Conservation (phyloP, 1,139 yeast genomes). For the Candida labiduridarum region DNA sequence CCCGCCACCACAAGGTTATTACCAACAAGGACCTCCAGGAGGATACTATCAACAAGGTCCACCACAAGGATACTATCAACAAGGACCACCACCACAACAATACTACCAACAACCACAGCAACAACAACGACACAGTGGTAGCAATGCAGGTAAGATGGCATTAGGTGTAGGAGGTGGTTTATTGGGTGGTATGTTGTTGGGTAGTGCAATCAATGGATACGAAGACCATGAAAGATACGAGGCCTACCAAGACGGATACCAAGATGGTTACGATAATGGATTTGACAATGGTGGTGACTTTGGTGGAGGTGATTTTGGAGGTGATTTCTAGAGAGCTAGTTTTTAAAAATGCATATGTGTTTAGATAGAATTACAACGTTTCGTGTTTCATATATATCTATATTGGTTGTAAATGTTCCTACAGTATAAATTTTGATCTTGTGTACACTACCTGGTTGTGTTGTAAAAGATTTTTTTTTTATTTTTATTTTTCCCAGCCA, state of each 20-base stretch:
- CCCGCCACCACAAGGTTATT: conserved; percentile 19
- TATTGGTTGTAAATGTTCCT: no score
- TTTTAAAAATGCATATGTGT: neutral
- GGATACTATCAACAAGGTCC: conserved; percentile 12
- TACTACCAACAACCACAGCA: conserved; percentile 20
- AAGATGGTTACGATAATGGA: conserved; percentile 25
- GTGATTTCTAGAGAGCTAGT: conserved; percentile 12
- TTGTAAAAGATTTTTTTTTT: neutral
- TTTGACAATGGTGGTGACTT: conserved; percentile 27
- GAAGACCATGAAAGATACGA: conserved; percentile 31
- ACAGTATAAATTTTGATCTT: neutral
- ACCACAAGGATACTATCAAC: conserved; percentile 18
- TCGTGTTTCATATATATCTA: neutral
- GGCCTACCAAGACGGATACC: conserved; percentile 35
- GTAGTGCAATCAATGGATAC: conserved; percentile 39
- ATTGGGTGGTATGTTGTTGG: conserved; percentile 69
- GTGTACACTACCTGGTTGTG: neutral
- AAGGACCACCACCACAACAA: conserved; percentile 17
- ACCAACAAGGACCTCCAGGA: conserved; percentile 24
- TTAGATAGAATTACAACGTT: neutral
- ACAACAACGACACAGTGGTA: conserved; percentile 18
- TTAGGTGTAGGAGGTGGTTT: conserved; percentile 83
- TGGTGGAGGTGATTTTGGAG: conserved; percentile 25
- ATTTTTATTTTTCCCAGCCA: conserved; percentile 14
- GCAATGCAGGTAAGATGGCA: conserved; percentile 49